These are phyloP conservation scores for Sclerotiophoma versabilis DNA, from an alignment of 2,329 filamentous ascomycete species.

Conservation along the genomic window DNA sequence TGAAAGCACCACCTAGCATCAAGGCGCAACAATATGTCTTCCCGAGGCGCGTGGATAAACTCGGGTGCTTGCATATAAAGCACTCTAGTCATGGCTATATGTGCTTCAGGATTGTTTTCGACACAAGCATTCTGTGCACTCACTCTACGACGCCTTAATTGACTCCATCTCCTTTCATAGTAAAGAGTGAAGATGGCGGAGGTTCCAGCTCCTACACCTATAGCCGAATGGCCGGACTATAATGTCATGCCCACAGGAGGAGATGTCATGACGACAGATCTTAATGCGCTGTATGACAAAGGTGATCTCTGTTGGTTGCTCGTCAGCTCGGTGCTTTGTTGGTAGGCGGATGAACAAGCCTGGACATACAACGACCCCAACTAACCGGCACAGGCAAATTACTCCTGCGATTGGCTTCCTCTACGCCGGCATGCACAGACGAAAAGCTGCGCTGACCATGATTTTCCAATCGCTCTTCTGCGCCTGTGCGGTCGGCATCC, in stretches of 20 bases:
- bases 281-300: constrained; percentile 57
- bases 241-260: constrained; percentile 50
- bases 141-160: not conserved
- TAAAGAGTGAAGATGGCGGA: constrained; percentile 29
- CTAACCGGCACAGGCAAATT: constrained; percentile 36
- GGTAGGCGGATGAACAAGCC: constrained; percentile 18
- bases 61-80: constrained; percentile 21
- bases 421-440: constrained; percentile 44
- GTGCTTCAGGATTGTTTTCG: not conserved
- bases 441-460: constrained; percentile 53
- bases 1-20: constrained; percentile 9
- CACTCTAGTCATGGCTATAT: not conserved
- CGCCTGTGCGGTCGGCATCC: constrained; percentile 54
- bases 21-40: not conserved
- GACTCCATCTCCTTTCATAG: not conserved
- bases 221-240: constrained; percentile 56
- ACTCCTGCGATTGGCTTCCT: constrained; percentile 46
- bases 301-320: constrained; percentile 57
- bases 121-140: not conserved
- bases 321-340: constrained; percentile 38
- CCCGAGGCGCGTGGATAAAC: constrained; percentile 17
- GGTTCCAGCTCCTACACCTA: constrained; percentile 38
- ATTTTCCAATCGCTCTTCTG: constrained; percentile 59
- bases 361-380: not conserved
- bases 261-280: constrained; percentile 54